phyloP scores from a whole-genome alignment of 768 basidiomycete genomes.

The Leccinum subgranulosum region DNA sequence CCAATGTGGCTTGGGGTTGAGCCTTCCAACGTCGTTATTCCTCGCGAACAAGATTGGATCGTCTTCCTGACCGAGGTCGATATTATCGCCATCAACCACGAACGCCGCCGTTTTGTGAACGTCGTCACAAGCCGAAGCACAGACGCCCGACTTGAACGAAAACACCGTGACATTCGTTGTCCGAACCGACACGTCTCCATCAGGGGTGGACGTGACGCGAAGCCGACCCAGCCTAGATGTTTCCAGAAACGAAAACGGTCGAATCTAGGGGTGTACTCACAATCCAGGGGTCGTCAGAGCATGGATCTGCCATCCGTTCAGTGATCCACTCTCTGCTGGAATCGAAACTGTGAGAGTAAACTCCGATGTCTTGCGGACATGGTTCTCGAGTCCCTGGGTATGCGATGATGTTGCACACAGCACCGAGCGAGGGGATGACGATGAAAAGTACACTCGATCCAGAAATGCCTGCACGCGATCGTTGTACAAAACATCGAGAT shows the following conservation, averaged over 20 bases:
- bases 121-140: neutral
- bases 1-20: slow-evolving; percentile 12
- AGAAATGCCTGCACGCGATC: slow-evolving; percentile 56
- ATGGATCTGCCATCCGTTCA: slow-evolving; percentile 69
- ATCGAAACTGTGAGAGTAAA: slow-evolving; percentile 76
- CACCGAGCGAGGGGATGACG: neutral
- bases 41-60: slow-evolving; percentile 11
- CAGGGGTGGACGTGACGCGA: slow-evolving; percentile 6
- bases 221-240: slow-evolving; percentile 20
- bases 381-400: neutral
- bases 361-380: neutral
- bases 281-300: slow-evolving; percentile 62
- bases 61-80: neutral
- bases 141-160: slow-evolving; percentile 13
- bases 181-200: slow-evolving; percentile 11
- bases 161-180: slow-evolving; percentile 27
- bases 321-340: slow-evolving; percentile 65
- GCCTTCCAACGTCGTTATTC: neutral
- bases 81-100: slow-evolving; percentile 13
- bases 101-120: neutral
- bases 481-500: slow-evolving; percentile 54
- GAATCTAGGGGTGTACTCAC: slow-evolving; percentile 35
- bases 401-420: neutral
- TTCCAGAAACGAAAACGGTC: neutral
- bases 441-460: slow-evolving; percentile 28